Percentiles rank a stretch among this genome's conserved stretches.
Conservation (phyloP, 2,329 filamentous ascomycete genomes). For the Colletotrichum nymphaeae region DNA sequence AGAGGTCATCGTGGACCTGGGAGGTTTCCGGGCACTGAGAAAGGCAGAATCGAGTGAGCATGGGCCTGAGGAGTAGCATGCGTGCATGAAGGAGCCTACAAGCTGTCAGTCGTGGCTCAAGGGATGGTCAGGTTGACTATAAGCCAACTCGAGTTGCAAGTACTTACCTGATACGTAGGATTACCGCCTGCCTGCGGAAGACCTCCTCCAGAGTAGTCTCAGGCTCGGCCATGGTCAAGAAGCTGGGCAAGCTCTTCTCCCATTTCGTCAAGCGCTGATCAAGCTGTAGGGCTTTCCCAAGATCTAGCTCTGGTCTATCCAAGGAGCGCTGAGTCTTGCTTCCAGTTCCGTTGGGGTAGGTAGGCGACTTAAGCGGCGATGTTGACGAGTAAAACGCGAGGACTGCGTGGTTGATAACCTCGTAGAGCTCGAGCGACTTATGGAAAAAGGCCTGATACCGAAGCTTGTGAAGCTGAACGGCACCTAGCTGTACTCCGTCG, state of each 20-base stretch:
- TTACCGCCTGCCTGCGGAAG: constrained; percentile 45
- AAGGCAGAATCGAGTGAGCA: constrained; percentile 46
- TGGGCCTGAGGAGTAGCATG: constrained; percentile 46
- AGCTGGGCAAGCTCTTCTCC: constrained; percentile 44
- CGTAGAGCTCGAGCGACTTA: constrained; percentile 49
- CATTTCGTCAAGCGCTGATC: constrained; percentile 46
- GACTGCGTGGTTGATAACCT: constrained; percentile 48
- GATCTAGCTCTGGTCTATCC: constrained; percentile 35
- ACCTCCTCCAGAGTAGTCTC: constrained; percentile 40
- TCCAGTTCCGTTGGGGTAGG: neutral
- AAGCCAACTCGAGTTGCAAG: no score
- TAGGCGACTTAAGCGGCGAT: neutral
- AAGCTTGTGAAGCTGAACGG: neutral
- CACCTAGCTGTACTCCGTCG: neutral
- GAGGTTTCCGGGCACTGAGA: constrained; percentile 38
- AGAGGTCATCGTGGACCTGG: constrained; percentile 38
- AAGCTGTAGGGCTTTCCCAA: constrained; percentile 45
- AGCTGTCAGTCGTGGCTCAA: neutral
- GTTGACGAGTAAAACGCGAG: constrained; percentile 42
- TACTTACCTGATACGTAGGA: constrained; percentile 47
- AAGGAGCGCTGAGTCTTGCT: neutral
- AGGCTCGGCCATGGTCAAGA: constrained; percentile 38
- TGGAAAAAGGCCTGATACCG: constrained; percentile 45
- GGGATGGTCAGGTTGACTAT: no score
- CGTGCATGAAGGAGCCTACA: constrained; percentile 48